phyloP scores from a whole-genome alignment of 2,329 filamentous ascomycete species.

The Aureobasidium sp. region DNA sequence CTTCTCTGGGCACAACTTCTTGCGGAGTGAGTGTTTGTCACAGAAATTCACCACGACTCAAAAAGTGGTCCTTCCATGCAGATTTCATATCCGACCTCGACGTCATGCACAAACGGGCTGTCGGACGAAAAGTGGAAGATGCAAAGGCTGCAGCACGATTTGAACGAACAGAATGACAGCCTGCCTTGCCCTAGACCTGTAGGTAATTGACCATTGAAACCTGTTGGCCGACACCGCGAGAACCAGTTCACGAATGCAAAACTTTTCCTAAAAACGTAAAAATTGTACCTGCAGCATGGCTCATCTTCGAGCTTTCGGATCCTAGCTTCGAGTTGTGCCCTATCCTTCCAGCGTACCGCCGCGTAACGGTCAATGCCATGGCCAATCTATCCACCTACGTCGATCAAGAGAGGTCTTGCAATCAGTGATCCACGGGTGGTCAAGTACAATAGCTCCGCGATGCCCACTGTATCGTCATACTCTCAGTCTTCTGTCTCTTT shows the following conservation, averaged over 20 bases:
- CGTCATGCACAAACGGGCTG: background rate
- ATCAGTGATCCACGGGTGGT: background rate
- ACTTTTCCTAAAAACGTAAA: background rate
- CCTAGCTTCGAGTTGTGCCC: background rate
- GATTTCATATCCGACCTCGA: background rate
- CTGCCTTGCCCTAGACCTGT: background rate
- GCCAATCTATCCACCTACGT: constrained; percentile 2
- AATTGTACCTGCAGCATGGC: background rate
- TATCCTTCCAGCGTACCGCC: background rate
- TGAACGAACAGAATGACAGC: background rate
- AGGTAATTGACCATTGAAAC: background rate
- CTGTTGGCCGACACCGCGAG: background rate
- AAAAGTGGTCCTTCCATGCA: constrained; percentile 1
- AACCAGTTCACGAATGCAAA: background rate
- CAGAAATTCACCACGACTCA: background rate
- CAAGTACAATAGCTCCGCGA: background rate
- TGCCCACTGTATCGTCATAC: background rate
- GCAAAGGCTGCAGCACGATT: background rate
- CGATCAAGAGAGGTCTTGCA: background rate
- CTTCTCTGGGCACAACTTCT: background rate
- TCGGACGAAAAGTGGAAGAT: background rate
- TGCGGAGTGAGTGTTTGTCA: background rate
- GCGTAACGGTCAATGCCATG: background rate
- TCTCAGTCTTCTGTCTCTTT: background rate
- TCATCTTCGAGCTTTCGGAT: background rate